phyloP scores from a whole-genome alignment of 768 basidiomycete genomes.

The Boletus vermiculosoides region DNA sequence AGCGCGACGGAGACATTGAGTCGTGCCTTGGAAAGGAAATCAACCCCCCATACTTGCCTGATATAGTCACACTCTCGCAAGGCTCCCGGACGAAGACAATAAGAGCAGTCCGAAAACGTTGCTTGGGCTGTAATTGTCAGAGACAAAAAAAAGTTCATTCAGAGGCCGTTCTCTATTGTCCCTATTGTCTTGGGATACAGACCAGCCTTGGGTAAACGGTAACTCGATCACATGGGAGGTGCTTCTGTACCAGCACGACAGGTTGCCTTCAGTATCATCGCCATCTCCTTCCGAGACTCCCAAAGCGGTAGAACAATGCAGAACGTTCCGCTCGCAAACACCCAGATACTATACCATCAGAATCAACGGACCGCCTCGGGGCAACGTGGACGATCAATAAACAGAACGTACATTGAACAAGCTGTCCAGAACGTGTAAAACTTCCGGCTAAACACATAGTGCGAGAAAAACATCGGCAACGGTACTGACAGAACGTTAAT shows the following conservation, averaged over 20 bases:
- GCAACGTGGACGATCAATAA: not conserved
- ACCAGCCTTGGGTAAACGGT: slow-evolving; percentile 4
- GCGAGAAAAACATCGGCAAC: slow-evolving; percentile 40
- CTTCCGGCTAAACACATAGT: slow-evolving; percentile 34
- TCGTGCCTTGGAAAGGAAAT: slow-evolving; percentile 1
- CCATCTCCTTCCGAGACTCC: slow-evolving; percentile 38
- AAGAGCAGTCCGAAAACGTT: slow-evolving; percentile 19
- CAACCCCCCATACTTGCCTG: slow-evolving; percentile 4
- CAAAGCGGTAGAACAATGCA: slow-evolving; percentile 38
- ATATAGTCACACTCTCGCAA: not conserved
- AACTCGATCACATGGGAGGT: not conserved
- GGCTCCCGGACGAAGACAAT: slow-evolving; percentile 23
- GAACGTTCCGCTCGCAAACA: slow-evolving; percentile 36
- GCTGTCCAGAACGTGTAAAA: slow-evolving; percentile 42
- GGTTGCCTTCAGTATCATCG: slow-evolving; percentile 17
- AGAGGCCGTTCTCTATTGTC: slow-evolving; percentile 25
- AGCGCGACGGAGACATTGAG: not conserved
- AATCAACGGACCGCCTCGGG: slow-evolving; percentile 2
- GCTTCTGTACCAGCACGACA: slow-evolving; percentile 4
- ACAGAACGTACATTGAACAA: slow-evolving; percentile 34
- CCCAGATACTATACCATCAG: slow-evolving; percentile 32
- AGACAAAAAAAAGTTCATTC: slow-evolving; percentile 13
- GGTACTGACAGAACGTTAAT: slow-evolving; percentile 28
- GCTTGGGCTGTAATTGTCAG: slow-evolving; percentile 4
- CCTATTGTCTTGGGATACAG: slow-evolving; percentile 19